Base-by-base conservation (phyloP, 257 asterid genomes). In the Scutellaria barbata region DNA sequence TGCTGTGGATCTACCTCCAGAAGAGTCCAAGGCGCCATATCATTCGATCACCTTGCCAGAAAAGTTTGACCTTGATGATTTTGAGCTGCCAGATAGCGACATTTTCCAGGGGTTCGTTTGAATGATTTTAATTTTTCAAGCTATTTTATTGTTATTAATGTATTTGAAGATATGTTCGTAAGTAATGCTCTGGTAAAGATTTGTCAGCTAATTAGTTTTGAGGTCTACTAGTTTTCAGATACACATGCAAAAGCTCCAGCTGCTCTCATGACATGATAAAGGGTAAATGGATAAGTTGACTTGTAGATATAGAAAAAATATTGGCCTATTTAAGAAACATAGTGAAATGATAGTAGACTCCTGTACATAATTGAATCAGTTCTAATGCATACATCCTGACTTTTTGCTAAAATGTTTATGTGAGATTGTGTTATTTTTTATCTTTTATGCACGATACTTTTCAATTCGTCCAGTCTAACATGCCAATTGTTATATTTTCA, bases 11-110 rank as follows among this genome's bases (percentile, higher is more conserved):
- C 82, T 92, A 74, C 98, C 98, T 48, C 98, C 96, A 12, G 98
- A 92, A 86, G 92, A 92, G 80, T 88, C 96, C 71, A 92, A 90
- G 89, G 98, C 98, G 7, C 98, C 98, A 53, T 92, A 92, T 81
- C 92, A 92, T 82, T 92, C 98, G 68, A 92, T 92, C 78, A 92
- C 98, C 14, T 79, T 92, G 84, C 98, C 98, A 13, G 98, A 92
- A 83, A 92, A 96, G 53, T 92, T 92, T 79, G 98, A 92, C 73
- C 98, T 92, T 54, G 98, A 92, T 84, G 98, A 92, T 80, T 92
- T 92, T 84, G 98, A 92, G 85, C 88, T 90, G 73, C 96, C 98
- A 75, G 98, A 92, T 69, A 90, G 73, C 67, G 98, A 92, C 66
- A 81, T 83, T 80, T 86, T 86, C 68, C 95, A 88, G 69, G 89